A percentile compares a stretch with the other conserved stretches of the same genome.
These are phyloP conservation scores for Coriolopsis trogii DNA, from an alignment of 1,284 basidiomycete species.

Conservation along the genomic window DNA sequence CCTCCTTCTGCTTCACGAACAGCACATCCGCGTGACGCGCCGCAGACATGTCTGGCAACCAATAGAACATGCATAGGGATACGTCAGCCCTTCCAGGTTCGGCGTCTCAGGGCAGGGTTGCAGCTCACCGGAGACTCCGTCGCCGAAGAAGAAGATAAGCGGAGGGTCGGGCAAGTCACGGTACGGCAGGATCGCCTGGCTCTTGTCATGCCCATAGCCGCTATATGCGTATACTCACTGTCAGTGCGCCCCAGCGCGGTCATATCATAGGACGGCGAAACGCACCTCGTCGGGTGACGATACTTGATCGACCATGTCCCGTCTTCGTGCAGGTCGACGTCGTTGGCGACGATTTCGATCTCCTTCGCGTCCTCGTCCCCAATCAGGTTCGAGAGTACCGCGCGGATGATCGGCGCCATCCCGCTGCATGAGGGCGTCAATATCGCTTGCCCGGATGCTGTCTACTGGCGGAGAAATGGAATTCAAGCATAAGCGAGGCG, in stretches of 20 bases:
- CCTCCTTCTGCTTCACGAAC: constrained; percentile 83
- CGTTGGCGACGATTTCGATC: constrained; percentile 92
- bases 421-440: constrained; percentile 53
- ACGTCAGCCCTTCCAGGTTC: too few species aligned
- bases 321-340: constrained; percentile 66
- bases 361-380: constrained; percentile 72
- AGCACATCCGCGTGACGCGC: constrained; percentile 88
- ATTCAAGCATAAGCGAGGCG: constrained; percentile 16
- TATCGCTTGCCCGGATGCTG: background rate
- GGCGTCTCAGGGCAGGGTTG: too few species aligned
- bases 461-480: background rate
- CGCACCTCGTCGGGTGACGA: constrained; percentile 83
- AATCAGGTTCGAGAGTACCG: constrained; percentile 80
- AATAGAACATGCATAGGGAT: too few species aligned
- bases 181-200: constrained; percentile 89
- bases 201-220: constrained; percentile 93
- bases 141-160: constrained; percentile 92
- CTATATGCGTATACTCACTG: constrained; percentile 37
- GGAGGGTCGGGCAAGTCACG: constrained; percentile 70
- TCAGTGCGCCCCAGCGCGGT: background rate
- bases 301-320: constrained; percentile 87
- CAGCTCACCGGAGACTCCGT: constrained; percentile 87
- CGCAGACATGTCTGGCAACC: constrained; percentile 90
- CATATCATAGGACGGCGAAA: background rate
- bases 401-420: constrained; percentile 91